A percentile compares a stretch with the other conserved stretches of the same genome.
These are phyloP conservation scores for Heliamphora pulchella DNA, from an alignment of 179 eudicot species.

Conservation along the genomic window DNA sequence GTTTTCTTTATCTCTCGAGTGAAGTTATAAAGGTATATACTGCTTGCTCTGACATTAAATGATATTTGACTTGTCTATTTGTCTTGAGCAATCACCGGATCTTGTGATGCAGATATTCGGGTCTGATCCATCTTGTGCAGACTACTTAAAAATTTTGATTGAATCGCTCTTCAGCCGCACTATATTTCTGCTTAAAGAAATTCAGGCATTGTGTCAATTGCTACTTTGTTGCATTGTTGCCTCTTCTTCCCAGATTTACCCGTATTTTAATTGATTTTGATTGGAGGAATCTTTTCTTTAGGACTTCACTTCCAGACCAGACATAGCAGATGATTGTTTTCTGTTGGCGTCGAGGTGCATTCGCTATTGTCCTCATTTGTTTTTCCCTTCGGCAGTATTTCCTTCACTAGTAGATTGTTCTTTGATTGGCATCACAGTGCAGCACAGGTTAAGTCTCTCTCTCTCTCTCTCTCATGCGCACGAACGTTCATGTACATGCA, in stretches of 20 bases:
- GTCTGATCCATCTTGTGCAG: slow-evolving; percentile 84
- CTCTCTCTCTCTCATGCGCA: slow-evolving; percentile 7
- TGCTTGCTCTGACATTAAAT: no score
- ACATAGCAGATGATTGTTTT: slow-evolving; percentile 97
- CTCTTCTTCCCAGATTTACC: background rate
- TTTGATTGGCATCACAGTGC: slow-evolving; percentile 86
- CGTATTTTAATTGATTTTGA: slow-evolving; percentile 14
- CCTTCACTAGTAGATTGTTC: slow-evolving; percentile 77
- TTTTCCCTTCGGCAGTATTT: slow-evolving; percentile 73
- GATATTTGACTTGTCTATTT: slow-evolving; percentile 2
- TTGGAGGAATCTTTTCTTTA: slow-evolving; percentile 21
- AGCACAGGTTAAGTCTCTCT: slow-evolving; percentile 67
- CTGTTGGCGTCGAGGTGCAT: slow-evolving; percentile 92
- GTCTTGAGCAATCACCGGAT: slow-evolving; percentile 15
- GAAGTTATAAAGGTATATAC: slow-evolving; percentile 86
- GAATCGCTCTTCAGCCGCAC: slow-evolving; percentile 91
- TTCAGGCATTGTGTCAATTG: slow-evolving; percentile 41
- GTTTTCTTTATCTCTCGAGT: slow-evolving; percentile 97
- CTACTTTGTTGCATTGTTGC: slow-evolving; percentile 1
- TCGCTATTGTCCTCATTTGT: slow-evolving; percentile 91
- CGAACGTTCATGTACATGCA: background rate
- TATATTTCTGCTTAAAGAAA: slow-evolving; percentile 59
- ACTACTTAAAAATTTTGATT: slow-evolving; percentile 62
- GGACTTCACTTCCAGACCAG: slow-evolving; percentile 94
- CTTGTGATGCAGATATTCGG: slow-evolving; percentile 78